These are phyloP conservation scores for Cryptosporidium canis DNA, from an alignment of 169 alveolate species.

Conservation along the genomic window DNA sequence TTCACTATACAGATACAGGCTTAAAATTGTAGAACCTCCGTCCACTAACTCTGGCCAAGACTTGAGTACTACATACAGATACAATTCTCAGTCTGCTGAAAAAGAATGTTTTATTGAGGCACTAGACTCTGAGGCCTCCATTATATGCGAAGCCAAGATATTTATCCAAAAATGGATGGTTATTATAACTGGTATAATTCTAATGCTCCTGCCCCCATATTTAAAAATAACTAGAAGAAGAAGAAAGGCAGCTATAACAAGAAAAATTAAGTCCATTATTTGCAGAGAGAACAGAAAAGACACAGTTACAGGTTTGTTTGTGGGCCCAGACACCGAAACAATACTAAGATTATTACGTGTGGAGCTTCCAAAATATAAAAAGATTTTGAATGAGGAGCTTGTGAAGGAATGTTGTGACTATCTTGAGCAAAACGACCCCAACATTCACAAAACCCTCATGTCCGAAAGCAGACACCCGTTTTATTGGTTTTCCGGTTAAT, in stretches of 20 bases:
- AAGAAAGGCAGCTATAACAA: background rate
- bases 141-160: slow-evolving; percentile 22
- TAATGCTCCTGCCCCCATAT: background rate
- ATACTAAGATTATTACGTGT: slow-evolving; percentile 12
- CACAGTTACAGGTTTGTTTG: slow-evolving; percentile 31
- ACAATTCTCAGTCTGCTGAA: background rate
- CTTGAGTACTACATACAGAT: background rate
- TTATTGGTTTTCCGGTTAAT: slow-evolving; percentile 18
- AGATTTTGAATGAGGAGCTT: background rate
- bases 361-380: slow-evolving; percentile 36
- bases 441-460: slow-evolving; percentile 31
- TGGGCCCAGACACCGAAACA: slow-evolving; percentile 28
- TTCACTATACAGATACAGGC: background rate
- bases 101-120: slow-evolving; percentile 13
- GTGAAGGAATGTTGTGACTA: slow-evolving; percentile 1
- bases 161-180: slow-evolving; percentile 22
- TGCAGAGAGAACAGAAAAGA: slow-evolving; percentile 53
- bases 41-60: background rate
- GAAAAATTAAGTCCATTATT: slow-evolving; percentile 18
- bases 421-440: slow-evolving; percentile 19
- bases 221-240: background rate
- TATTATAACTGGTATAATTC: background rate
- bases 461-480: slow-evolving; percentile 24
- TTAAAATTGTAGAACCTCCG: background rate
- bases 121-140: background rate